Conservation (phyloP, 192 early-diverging fungal genomes). For the Radiomyces spectabilis region DNA sequence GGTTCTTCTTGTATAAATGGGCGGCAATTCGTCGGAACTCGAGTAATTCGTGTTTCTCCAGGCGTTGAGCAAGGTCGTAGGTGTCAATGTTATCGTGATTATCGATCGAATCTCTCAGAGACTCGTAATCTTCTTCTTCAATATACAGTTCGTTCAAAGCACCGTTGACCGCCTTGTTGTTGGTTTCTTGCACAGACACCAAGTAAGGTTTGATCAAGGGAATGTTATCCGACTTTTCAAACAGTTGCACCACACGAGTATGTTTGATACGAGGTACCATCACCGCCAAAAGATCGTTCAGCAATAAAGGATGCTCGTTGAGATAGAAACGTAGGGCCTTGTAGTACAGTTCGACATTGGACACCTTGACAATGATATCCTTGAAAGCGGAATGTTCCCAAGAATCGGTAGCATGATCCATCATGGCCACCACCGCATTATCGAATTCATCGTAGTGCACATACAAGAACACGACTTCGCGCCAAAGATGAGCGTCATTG, state of each 20-base stretch:
- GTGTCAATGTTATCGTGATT: constrained; percentile 93
- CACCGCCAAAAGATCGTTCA: constrained; percentile 87
- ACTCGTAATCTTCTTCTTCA: constrained; percentile 96
- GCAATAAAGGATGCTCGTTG: constrained; percentile 88
- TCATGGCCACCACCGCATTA: constrained; percentile 94
- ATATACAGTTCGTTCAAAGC: constrained; percentile 95
- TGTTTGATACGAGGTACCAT: constrained; percentile 92
- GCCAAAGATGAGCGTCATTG: constrained; percentile 91
- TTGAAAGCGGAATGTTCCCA: constrained; percentile 98
- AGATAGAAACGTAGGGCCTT: constrained; percentile 95
- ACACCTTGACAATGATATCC: constrained; percentile 94
- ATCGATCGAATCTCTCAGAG: constrained; percentile 91
- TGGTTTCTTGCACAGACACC: constrained; percentile 87
- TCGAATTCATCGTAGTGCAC: constrained; percentile 99
- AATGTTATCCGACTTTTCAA: constrained; percentile 96
- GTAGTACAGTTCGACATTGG: constrained; percentile 97
- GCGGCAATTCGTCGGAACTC: constrained; percentile 98
- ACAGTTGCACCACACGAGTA: constrained; percentile 93
- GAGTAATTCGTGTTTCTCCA: constrained; percentile 94
- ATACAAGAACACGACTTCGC: constrained; percentile 96
- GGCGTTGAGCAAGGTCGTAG: constrained; percentile 77
- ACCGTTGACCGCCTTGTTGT: constrained; percentile 92
- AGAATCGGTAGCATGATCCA: constrained; percentile 89
- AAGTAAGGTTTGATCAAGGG: constrained; percentile 96
- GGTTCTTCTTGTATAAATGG: constrained; percentile 93